These are phyloP conservation scores for Thozetella sp. DNA, from an alignment of 495 filamentous ascomycete species.

Conservation along the genomic window DNA sequence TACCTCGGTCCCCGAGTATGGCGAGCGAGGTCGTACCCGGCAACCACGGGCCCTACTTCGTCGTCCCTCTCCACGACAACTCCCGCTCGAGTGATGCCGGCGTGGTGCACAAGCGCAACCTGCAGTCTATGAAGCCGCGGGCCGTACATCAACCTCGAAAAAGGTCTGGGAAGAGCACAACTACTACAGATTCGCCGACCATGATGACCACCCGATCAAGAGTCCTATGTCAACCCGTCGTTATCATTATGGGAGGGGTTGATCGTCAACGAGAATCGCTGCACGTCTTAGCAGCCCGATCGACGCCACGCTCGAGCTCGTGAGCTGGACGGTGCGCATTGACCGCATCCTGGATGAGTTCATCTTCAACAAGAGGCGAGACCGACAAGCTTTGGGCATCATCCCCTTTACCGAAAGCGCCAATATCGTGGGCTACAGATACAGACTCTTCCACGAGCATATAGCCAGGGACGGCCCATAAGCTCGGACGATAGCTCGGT, in stretches of 20 bases:
- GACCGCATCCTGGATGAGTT: conserved; percentile 62
- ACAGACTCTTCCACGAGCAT: too few relatives aligned
- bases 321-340: conserved; percentile 68
- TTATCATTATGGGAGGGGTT: conserved; percentile 68
- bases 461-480: too few relatives aligned
- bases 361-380: conserved; percentile 67
- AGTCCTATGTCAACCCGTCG: conserved; percentile 62
- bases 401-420: too few relatives aligned
- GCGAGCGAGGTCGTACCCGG: conserved; percentile 24
- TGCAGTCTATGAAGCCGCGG: conserved; percentile 54
- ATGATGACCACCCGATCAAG: conserved; percentile 60
- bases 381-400: conserved; percentile 86
- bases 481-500: too few relatives aligned
- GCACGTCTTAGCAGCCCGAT: conserved; percentile 71
- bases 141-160: conserved; percentile 60
- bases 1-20: neutral
- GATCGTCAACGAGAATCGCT: conserved; percentile 76
- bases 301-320: conserved; percentile 66
- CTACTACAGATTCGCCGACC: conserved; percentile 51
- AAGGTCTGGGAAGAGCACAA: conserved; percentile 64
- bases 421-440: too few relatives aligned
- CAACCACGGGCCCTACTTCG: conserved; percentile 28
- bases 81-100: conserved; percentile 37
- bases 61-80: conserved; percentile 36
- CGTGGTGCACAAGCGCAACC: conserved; percentile 51